A percentile compares a stretch with the other conserved stretches of the same genome.
Evolutionary conservation across 257 asterid species (phyloP).

Genomic region (Salvia rosmarinus): DNA sequence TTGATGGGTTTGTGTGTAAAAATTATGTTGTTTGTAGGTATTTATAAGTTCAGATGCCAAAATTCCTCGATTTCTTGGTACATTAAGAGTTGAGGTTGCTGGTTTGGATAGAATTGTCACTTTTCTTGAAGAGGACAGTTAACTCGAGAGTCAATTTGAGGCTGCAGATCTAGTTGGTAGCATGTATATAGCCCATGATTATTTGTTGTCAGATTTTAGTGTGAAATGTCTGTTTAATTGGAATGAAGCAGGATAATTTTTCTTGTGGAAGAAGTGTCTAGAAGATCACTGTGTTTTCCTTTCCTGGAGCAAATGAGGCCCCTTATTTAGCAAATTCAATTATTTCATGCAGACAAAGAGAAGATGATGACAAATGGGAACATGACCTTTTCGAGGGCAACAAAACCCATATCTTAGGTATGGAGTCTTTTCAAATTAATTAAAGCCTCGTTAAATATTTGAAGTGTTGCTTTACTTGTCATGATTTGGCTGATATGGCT

Average conservation of each 20-base stretch:
- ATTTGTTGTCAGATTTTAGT: conserved; percentile 27
- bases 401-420: conserved; percentile 60
- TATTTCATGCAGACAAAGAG: conserved; percentile 70
- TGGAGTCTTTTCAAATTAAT: conserved; percentile 17
- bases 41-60: background rate
- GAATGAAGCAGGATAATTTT: conserved; percentile 36
- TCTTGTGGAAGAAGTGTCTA: conserved; percentile 33
- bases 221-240: conserved; percentile 36
- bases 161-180: conserved; percentile 12
- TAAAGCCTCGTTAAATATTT: background rate
- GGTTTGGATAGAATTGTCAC: background rate
- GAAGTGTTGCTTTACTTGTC: conserved; percentile 24
- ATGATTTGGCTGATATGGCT: conserved; percentile 19
- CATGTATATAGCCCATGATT: conserved; percentile 17
- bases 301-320: conserved; percentile 30
- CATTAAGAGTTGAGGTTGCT: conserved; percentile 5
- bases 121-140: background rate
- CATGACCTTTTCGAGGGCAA: conserved; percentile 71
- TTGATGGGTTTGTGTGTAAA: conserved; percentile 3
- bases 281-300: conserved; percentile 31
- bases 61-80: background rate
- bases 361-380: conserved; percentile 89
- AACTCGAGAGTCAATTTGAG: background rate
- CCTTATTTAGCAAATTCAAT: conserved; percentile 32
- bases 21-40: background rate